Conservation (phyloP, 2,329 filamentous ascomycete species). For the Xylariales sp. region DNA sequence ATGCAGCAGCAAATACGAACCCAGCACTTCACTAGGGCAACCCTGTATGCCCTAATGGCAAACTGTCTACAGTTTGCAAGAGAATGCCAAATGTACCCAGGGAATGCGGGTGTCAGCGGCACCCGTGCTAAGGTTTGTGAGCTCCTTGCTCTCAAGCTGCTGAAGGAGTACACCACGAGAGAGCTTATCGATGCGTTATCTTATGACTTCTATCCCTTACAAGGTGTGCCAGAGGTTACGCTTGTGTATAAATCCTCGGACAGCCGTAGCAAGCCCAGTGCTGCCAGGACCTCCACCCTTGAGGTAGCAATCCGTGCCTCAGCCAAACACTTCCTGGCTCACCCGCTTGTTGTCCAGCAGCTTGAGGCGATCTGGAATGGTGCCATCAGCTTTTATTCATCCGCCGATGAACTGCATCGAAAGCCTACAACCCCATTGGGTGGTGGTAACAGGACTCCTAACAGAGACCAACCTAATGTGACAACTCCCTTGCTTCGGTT, state of each 20-base stretch:
- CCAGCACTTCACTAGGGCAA: constrained; percentile 80
- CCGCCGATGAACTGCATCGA: constrained; percentile 79
- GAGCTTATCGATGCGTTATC: constrained; percentile 92
- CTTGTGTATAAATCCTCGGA: constrained; percentile 24
- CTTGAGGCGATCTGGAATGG: constrained; percentile 97
- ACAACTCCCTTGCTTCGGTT: constrained; percentile 48
- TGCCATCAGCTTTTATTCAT: constrained; percentile 89
- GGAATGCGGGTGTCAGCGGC: constrained; percentile 76
- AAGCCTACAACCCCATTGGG: constrained; percentile 29
- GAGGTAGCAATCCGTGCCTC: constrained; percentile 92
- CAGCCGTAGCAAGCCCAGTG: constrained; percentile 42
- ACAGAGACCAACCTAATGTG: constrained; percentile 32
- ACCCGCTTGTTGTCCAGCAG: constrained; percentile 88
- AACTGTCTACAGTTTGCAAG: constrained; percentile 93
- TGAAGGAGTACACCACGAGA: constrained; percentile 84
- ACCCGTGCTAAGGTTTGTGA: constrained; percentile 88
- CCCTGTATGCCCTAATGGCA: constrained; percentile 84
- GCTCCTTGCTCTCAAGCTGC: constrained; percentile 79
- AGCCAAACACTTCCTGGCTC: constrained; percentile 86
- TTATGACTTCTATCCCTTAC: constrained; percentile 91
- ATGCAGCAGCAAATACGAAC: constrained; percentile 85
- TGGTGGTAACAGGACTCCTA: constrained; percentile 15
- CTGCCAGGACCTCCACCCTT: constrained; percentile 79
- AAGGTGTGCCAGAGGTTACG: constrained; percentile 60
- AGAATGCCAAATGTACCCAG: constrained; percentile 76